Evolutionary conservation across 768 basidiomycete species (phyloP), one percentile per base, ranked within the genome.

Genomic region (Phaffia australis): DNA sequence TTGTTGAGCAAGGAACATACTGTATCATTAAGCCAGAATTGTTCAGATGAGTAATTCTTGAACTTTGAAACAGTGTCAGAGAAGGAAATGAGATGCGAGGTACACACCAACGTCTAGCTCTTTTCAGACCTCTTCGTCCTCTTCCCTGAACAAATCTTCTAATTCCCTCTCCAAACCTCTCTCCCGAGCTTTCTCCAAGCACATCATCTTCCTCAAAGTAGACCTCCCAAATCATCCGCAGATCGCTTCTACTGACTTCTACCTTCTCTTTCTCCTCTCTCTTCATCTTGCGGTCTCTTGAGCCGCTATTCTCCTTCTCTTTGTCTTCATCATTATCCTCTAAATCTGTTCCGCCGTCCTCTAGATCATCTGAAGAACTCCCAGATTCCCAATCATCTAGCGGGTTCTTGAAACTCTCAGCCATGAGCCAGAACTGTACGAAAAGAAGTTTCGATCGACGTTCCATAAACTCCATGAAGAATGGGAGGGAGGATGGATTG

Each of bases 381-480:
- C 69, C 77, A 18, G 80, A 80, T 70, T 90, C 86, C 6, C 87
- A 81, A 2, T 84, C 83, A 75, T 95, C 93, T 30, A 99, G 77
- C 0, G 95, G 95, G 71, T 94, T 90, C 78, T 97, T 97, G 81
- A 98, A 94, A 66, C 89, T 90, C 77, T 99, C 92, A 2, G 97
- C 89, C 0, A 91, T 90, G 1, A 98, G 80, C 94, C 94, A 98
- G 77, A 97, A 99, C 70, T 98, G 94, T 3, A 95, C 89, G 14
- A 90, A 83, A 16, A 89, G 73, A 16, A 92, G 88, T 35, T 87
- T 84, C 68, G 84, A 81, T 9, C 87, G 83, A 18, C 95, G 83
- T 71, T 98, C 95, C 89, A 97, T 93, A 72, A 89, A 95, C 78
- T 99, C 95, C 86, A 97, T 92, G 78, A 94, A 89, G 75, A 95